Conservation (phyloP, 129 eudicot species). For the Pulicaria dysenterica region DNA sequence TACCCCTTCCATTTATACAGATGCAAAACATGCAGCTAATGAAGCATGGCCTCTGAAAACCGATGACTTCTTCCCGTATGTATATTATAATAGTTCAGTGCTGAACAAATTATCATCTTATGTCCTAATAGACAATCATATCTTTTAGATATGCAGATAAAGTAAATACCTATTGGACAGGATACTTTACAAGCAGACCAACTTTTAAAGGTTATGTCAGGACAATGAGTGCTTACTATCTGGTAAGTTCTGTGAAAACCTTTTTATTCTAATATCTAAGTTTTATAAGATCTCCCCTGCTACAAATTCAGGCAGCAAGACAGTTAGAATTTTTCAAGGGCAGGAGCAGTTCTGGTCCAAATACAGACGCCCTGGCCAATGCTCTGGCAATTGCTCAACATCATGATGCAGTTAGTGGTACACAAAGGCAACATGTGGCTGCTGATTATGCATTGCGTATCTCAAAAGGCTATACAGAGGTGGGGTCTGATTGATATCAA, state of each 20-base stretch:
- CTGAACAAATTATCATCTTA: conserved; percentile 16
- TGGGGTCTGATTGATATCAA: conserved; percentile 27
- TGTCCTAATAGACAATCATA: conserved; percentile 25
- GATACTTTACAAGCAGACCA: conserved; percentile 98
- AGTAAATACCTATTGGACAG: conserved; percentile 92
- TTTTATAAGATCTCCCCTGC: conserved; percentile 20
- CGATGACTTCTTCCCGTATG: conserved; percentile 72
- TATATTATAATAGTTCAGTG: background rate
- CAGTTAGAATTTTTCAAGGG: conserved; percentile 80
- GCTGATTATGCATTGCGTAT: conserved; percentile 85
- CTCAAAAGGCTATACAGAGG: conserved; percentile 73
- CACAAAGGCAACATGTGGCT: conserved; percentile 93
- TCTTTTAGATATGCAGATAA: conserved; percentile 80
- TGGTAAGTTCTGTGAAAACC: conserved; percentile 49
- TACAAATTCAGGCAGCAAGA: conserved; percentile 75
- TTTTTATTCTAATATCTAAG: background rate
- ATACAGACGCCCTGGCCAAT: conserved; percentile 76
- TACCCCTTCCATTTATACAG: conserved; percentile 64
- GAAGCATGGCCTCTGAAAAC: conserved; percentile 64
- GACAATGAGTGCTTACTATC: conserved; percentile 70
- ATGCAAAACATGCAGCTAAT: conserved; percentile 58
- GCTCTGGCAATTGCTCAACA: conserved; percentile 92
- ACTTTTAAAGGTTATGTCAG: conserved; percentile 86
- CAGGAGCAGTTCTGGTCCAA: conserved; percentile 57
- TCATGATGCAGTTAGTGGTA: conserved; percentile 96